Base-by-base conservation (phyloP, 768 basidiomycete species). In the Auriscalpium vulgare region DNA sequence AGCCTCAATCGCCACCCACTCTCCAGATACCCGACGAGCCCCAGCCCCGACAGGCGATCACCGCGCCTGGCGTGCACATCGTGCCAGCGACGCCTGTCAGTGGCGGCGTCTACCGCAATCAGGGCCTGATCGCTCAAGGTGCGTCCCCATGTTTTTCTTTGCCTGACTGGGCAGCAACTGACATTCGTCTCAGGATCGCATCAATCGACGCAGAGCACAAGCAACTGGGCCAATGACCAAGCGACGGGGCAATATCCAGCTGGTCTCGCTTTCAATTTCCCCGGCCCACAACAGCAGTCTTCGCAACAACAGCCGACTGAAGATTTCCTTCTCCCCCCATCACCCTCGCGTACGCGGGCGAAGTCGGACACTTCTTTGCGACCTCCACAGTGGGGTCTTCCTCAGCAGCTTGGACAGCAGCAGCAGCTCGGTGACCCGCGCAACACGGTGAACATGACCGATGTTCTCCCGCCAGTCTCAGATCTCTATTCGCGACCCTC, bases 71-170 rank as follows among this genome's bases (percentile, higher is more conserved):
- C 51, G 76, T 92, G 58, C 82, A 89, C 65, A 84, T 92, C 59
- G 88, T 91, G 8, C 90, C 90, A 44, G 87, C 89, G 19, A 92
- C 90, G 3, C 90, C 90, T 8, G 76, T 92, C 54, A 80, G 79
- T 57, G 84, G 83, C 46, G 83, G 81, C 19, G 82, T 72, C 37
- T 86, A 84, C 74, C 78, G 79, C 61, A 71, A 74, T 37, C 72
- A 75, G 67, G 29, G 29, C 29, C 79, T 61, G 68, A 71, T 85
- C 50, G 73, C 75, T 60, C 79, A 80, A 72, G 78, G 82, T 81
- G 58, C 68, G 79, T 55, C 60, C 23, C 50, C 50, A 16, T 34
- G 37, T n/a, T 47, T 45, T 29, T 51, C 50, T 29, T n/a, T 14
- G n/a, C n/a, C 36, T 16, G 13, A 4, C 17, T 11, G n/a, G 50